Percentiles rank a stretch among this genome's conserved stretches.
Evolutionary conservation across 2,329 filamentous ascomycete genomes (phyloP).

Genomic region (Emergomyces orientalis): DNA sequence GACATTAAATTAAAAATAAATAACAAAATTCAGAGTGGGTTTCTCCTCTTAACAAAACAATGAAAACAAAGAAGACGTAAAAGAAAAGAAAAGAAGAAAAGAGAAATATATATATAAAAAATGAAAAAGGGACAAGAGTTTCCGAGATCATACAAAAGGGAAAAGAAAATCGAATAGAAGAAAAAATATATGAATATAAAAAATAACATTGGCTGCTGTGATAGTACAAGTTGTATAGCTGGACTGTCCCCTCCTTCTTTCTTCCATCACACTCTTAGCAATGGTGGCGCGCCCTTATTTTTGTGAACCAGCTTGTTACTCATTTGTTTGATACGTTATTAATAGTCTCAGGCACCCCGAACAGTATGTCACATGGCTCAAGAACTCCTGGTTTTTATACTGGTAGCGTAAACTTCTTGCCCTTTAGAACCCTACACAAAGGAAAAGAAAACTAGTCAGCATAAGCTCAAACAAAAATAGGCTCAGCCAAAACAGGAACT

Average conservation of each 20-base stretch:
- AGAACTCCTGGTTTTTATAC: conserved; percentile 46
- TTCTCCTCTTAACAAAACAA: no score
- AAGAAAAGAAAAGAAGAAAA: background rate
- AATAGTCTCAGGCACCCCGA: background rate
- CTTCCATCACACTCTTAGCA: background rate
- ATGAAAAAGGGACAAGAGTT: background rate
- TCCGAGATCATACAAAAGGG: background rate
- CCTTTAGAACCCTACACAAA: conserved; percentile 56
- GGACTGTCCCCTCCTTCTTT: background rate
- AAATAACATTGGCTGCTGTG: background rate
- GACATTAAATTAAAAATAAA: background rate
- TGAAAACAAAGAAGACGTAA: background rate
- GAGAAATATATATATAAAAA: background rate
- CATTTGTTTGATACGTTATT: background rate
- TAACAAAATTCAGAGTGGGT: background rate
- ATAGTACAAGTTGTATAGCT: background rate
- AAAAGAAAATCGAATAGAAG: background rate
- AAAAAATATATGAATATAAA: background rate
- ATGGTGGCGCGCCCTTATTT: background rate
- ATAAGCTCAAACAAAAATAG: background rate
- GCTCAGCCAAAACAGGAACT: background rate
- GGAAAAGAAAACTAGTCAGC: background rate
- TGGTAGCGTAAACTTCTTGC: conserved; percentile 77
- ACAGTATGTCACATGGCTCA: background rate
- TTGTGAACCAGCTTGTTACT: background rate